Conservation (phyloP, 2,329 filamentous ascomycete genomes). For the Diplodia seriata region DNA sequence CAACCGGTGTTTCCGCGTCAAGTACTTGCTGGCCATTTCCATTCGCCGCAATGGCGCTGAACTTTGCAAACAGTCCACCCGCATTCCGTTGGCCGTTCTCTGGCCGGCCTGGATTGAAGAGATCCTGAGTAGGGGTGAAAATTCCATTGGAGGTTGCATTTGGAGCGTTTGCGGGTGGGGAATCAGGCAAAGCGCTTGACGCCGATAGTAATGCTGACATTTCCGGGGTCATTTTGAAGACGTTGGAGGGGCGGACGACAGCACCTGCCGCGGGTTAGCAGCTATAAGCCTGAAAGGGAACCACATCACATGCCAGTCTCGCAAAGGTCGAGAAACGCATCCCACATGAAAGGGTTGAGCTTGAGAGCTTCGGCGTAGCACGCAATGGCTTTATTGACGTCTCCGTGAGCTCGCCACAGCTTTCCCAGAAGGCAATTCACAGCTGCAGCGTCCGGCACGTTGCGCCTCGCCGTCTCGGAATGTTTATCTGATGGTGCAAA, state of each 20-base stretch:
- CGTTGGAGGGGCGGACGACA: constrained; percentile 79
- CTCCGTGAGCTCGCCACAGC: constrained; percentile 79
- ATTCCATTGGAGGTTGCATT: constrained; percentile 18
- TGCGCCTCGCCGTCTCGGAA: constrained; percentile 74
- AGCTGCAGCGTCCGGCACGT: constrained; percentile 81
- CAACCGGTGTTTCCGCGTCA: constrained; percentile 57
- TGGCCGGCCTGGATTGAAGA: constrained; percentile 51
- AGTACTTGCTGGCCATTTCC: constrained; percentile 34
- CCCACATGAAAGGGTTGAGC: constrained; percentile 96
- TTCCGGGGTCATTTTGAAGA: constrained; percentile 78
- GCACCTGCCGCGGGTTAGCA: constrained; percentile 64
- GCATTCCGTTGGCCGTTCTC: constrained; percentile 45
- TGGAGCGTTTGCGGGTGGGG: constrained; percentile 15
- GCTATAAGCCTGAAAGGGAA: neutral
- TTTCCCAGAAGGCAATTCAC: constrained; percentile 86
- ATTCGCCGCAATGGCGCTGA: constrained; percentile 48
- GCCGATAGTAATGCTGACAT: constrained; percentile 60
- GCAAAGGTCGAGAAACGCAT: constrained; percentile 88
- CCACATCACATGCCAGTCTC: constrained; percentile 66
- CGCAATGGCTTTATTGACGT: constrained; percentile 81
- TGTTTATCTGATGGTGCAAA: constrained; percentile 65
- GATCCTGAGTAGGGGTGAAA: constrained; percentile 50
- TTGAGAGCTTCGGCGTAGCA: constrained; percentile 90
- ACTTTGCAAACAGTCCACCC: constrained; percentile 49
- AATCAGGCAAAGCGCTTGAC: constrained; percentile 39